These are phyloP conservation scores for Agaricus blazei DNA, from an alignment of 768 basidiomycete genomes.

Conservation along the genomic window DNA sequence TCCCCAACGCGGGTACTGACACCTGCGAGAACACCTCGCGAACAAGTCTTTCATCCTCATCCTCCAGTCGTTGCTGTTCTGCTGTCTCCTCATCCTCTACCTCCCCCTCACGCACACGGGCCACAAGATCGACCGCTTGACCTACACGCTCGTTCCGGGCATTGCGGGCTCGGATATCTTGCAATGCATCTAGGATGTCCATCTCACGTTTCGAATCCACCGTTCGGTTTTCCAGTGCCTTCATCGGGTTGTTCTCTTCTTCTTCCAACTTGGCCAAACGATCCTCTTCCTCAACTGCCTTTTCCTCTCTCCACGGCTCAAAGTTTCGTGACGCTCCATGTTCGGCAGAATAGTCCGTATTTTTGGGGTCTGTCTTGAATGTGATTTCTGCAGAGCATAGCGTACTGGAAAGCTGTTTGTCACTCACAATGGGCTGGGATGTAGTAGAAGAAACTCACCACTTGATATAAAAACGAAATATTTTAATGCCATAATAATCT, in stretches of 20 bases:
- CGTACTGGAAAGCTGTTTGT: conserved; percentile 48
- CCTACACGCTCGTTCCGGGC: conserved; percentile 86
- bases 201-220: conserved; percentile 94
- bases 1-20: conserved; percentile 22
- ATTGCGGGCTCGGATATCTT: conserved; percentile 85
- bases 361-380: conserved; percentile 99
- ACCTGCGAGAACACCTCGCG: conserved; percentile 82
- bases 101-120: conserved; percentile 59
- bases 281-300: conserved; percentile 77
- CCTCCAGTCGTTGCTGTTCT: conserved; percentile 65
- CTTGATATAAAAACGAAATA: conserved; percentile 90
- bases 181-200: conserved; percentile 95
- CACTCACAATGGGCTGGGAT: neutral
- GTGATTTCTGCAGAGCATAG: conserved; percentile 97
- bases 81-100: conserved; percentile 75
- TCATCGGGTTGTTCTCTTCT: conserved; percentile 97
- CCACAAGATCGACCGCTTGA: conserved; percentile 63
- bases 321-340: conserved; percentile 98
- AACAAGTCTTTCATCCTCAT: conserved; percentile 92
- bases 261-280: conserved; percentile 80
- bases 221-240: conserved; percentile 89
- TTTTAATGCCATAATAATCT: conserved; percentile 98
- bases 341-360: conserved; percentile 90
- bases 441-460: conserved; percentile 45
- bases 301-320: conserved; percentile 92